Base-by-base conservation (phyloP, 2,329 filamentous ascomycete species). In the Periconia sp. region DNA sequence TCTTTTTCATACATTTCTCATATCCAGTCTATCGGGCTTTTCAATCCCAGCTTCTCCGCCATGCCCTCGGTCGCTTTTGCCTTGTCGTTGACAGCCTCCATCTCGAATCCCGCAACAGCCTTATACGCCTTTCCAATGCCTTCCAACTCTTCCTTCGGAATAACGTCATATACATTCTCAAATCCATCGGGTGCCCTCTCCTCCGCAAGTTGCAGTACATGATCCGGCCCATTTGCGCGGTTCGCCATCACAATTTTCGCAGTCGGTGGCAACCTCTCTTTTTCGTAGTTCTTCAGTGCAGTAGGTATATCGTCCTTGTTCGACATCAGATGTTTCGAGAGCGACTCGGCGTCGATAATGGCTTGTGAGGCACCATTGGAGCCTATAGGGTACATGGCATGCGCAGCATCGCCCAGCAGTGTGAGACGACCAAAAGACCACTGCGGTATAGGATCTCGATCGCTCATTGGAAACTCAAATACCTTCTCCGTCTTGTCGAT, bases 391-490 rank as follows among this genome's bases (percentile, higher is more conserved):
- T 74, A 74, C 64, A 75, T 73, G 0, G 68, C 46, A 45, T 71
- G 66, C 21, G 72, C 73, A 4, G 71, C 67, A 50, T 76, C 72
- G 11, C 73, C 72, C 2, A 75, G 46, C n/a, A 75, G 50, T 7
- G 72, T 63, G 12, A 65, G 33, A 11, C 59, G 50, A 1, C 59
- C 58, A 44, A 62, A 64, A 1, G 50, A 69, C 73, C 73, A 75
- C 12, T 63, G 58, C 11, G 67, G 63, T 1, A 75, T 65, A 0
- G 73, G 68, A 36, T 69, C 63, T n/a, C 73, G 65, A 45, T 76
- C 73, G 40, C 72, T 73, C 73, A 76, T 76, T 18, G 74, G 73
- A 39, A 74, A 76, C 49, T 76, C 74, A 36, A 68, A 74, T 1
- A 75, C 70, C 29, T 66, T 72, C 4, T 72, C 67, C 4, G 73